Evolutionary conservation across 2,329 filamentous ascomycete genomes (phyloP).

Genomic region (Fusarium sp.): DNA sequence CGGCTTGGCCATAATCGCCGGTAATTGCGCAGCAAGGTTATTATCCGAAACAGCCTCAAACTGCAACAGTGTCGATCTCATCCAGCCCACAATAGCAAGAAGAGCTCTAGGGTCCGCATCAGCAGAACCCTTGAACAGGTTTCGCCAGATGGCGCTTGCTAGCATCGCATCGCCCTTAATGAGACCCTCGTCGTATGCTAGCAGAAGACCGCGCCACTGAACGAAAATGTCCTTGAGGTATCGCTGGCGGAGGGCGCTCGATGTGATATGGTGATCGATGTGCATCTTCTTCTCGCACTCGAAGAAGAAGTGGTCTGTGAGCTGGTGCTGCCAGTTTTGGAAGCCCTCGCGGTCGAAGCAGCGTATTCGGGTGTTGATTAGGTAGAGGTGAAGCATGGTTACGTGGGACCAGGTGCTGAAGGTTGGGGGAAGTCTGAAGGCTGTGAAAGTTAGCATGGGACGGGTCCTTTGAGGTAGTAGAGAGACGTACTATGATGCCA

Average conservation of each 20-base stretch:
- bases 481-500: slow-evolving; percentile 80
- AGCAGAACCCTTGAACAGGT: slow-evolving; percentile 80
- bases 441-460: slow-evolving; percentile 56
- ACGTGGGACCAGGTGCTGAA: slow-evolving; percentile 98
- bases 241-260: slow-evolving; percentile 67
- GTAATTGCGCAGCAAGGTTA: slow-evolving; percentile 45
- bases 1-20: slow-evolving; percentile 49
- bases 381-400: slow-evolving; percentile 95
- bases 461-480: background rate
- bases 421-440: slow-evolving; percentile 81
- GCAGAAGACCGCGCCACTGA: slow-evolving; percentile 88
- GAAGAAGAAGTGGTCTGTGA: slow-evolving; percentile 96
- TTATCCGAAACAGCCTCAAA: slow-evolving; percentile 62
- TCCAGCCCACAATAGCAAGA: slow-evolving; percentile 66
- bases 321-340: slow-evolving; percentile 84
- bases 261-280: slow-evolving; percentile 76
- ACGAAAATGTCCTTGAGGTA: slow-evolving; percentile 89
- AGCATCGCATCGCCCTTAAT: slow-evolving; percentile 80
- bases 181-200: slow-evolving; percentile 86
- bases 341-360: slow-evolving; percentile 76
- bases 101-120: slow-evolving; percentile 62
- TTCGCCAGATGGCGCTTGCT: slow-evolving; percentile 89
- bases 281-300: slow-evolving; percentile 87
- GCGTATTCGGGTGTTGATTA: slow-evolving; percentile 84
- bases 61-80: slow-evolving; percentile 58